Evolutionary conservation across 2,329 filamentous ascomycete species (phyloP).

Genomic region (Ilyonectria mors-panacis): DNA sequence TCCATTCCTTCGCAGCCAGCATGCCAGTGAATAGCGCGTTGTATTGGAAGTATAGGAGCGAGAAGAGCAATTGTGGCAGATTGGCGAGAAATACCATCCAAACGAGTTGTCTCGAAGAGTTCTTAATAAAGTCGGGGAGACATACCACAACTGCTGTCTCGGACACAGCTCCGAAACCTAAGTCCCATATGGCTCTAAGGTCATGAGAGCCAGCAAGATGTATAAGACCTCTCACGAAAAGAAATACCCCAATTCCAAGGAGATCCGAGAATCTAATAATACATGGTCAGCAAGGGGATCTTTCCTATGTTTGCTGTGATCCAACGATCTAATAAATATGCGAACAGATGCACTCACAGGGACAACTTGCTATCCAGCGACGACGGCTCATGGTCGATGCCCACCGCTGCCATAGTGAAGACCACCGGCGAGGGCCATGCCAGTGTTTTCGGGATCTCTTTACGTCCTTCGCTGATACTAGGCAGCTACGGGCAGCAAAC

Average conservation of each 20-base stretch:
- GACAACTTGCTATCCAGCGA: conserved; percentile 10
- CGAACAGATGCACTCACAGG: not conserved
- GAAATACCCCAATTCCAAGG: conserved; percentile 9
- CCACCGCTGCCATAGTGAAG: not conserved
- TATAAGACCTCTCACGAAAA: conserved; percentile 8
- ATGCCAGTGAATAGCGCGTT: conserved; percentile 28
- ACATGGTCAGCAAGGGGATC: no score
- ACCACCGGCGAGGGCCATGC: conserved; percentile 6
- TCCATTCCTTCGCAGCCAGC: conserved; percentile 29
- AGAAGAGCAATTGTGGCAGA: conserved; percentile 24
- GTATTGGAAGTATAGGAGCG: conserved; percentile 25
- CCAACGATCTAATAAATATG: no score
- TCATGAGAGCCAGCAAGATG: conserved; percentile 1
- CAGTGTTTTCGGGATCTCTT: not conserved
- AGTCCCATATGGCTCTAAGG: conserved; percentile 9
- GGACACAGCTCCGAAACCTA: conserved; percentile 21
- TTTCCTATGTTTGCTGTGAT: no score
- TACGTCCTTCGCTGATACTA: conserved; percentile 10
- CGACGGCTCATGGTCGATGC: conserved; percentile 17
- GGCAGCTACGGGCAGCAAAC: conserved; percentile 14
- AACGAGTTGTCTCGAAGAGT: not conserved
- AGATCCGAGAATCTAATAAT: not conserved
- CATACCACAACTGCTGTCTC: conserved; percentile 11
- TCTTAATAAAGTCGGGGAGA: not conserved
- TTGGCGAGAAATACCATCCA: conserved; percentile 20